Percentiles rank a stretch among this genome's conserved stretches.
Evolutionary conservation across 768 basidiomycete genomes (phyloP).

Genomic region (Calocybe indica): DNA sequence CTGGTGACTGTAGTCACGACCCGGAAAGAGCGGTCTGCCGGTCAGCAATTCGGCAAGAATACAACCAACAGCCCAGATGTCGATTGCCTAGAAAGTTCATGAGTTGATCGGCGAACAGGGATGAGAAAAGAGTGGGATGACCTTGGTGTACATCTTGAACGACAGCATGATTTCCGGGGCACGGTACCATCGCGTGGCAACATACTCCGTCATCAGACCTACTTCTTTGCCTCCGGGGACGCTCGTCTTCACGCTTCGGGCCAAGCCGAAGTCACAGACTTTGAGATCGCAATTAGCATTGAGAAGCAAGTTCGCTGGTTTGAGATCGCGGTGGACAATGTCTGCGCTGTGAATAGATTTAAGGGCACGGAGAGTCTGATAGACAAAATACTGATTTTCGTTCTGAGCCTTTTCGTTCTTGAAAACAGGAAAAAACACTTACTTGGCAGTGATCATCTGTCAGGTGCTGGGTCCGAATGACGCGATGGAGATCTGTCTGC

Average conservation of each 20-base stretch:
- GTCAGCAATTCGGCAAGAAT: conserved; percentile 93
- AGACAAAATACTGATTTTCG: conserved; percentile 72
- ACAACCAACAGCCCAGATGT: conserved; percentile 84
- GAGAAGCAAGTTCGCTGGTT: conserved; percentile 91
- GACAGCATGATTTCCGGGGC: conserved; percentile 99
- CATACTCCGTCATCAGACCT: conserved; percentile 94
- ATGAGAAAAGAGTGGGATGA: conserved; percentile 13
- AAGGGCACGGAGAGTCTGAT: conserved; percentile 90
- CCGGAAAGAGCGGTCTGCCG: conserved; percentile 94
- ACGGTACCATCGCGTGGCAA: conserved; percentile 97
- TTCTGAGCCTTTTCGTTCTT: not conserved
- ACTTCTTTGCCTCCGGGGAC: conserved; percentile 80
- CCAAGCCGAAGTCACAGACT: conserved; percentile 92
- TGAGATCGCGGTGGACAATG: conserved; percentile 94
- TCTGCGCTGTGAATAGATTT: conserved; percentile 96
- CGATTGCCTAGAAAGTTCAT: conserved; percentile 52
- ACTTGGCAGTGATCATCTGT: conserved; percentile 89
- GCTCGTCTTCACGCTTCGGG: conserved; percentile 79
- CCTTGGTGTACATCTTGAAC: conserved; percentile 97
- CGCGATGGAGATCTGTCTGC: conserved; percentile 88
- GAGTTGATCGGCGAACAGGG: conserved; percentile 1
- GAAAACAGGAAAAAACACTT: conserved; percentile 7
- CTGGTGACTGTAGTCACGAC: conserved; percentile 95
- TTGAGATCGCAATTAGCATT: conserved; percentile 97
- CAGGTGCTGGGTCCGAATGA: conserved; percentile 84